phyloP scores from a whole-genome alignment of 805 yeast species.

The Dipodascus albidus region DNA sequence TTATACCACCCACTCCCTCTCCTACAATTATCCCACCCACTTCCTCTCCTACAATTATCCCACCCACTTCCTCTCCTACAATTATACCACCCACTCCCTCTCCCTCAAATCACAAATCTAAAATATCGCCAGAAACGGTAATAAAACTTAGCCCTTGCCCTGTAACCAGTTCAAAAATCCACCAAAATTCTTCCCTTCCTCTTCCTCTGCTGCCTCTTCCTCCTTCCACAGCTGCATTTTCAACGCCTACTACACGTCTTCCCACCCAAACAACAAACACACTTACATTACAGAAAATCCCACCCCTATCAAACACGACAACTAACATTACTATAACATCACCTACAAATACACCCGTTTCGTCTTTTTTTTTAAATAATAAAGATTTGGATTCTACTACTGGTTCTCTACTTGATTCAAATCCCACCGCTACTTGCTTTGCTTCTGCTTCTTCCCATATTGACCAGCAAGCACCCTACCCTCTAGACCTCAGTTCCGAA shows the following conservation, averaged over 20 bases:
- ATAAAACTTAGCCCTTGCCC: neutral
- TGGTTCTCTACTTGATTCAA: neutral
- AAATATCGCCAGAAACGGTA: neutral
- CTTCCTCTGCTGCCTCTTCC: neutral
- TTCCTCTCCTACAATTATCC: neutral
- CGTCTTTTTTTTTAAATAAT: neutral
- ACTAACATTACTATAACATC: neutral
- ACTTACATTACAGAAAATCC: neutral
- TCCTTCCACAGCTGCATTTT: neutral
- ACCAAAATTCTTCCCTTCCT: neutral
- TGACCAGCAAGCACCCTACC: neutral
- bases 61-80: neutral
- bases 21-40: neutral
- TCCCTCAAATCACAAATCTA: neutral
- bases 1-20: neutral
- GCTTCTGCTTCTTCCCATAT: neutral
- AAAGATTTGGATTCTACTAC: neutral
- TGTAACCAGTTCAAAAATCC: neutral
- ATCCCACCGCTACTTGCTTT: neutral
- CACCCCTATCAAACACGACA: neutral
- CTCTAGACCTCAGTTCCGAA: neutral
- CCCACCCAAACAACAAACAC: neutral
- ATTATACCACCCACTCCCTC: neutral
- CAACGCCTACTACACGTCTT: neutral
- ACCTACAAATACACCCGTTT: neutral